Conservation (phyloP, 2,329 filamentous ascomycete genomes). For the Capronia epimyces region DNA sequence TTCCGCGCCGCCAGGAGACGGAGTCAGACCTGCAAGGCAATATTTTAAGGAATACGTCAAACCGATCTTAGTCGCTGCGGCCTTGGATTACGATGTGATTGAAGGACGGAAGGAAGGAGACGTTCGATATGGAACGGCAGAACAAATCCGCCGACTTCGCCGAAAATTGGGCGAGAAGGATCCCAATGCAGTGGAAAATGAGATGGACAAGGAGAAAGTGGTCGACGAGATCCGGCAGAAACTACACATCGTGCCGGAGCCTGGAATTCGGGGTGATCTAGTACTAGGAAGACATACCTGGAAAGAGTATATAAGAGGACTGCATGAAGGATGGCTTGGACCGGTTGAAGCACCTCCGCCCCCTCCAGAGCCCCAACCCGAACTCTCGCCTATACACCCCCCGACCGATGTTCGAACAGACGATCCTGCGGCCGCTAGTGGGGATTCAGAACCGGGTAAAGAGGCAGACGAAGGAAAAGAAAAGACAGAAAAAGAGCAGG, state of each 20-base stretch:
- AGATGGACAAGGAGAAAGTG: conserved; percentile 52
- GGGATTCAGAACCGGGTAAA: conserved; percentile 35
- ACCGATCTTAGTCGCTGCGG: conserved; percentile 80
- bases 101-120: conserved; percentile 92
- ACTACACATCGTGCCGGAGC: conserved; percentile 64
- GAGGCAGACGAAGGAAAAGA: conserved; percentile 47
- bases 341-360: conserved; percentile 60
- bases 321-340: conserved; percentile 95
- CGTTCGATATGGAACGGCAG: conserved; percentile 76
- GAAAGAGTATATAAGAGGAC: conserved; percentile 91
- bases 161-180: conserved; percentile 56
- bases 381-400: conserved; percentile 29
- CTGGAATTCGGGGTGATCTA: conserved; percentile 74
- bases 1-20: conserved; percentile 78
- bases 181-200: conserved; percentile 41
- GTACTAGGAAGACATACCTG: conserved; percentile 87
- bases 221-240: conserved; percentile 60
- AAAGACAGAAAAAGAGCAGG: conserved; percentile 36
- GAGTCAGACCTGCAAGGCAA: conserved; percentile 76
- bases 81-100: conserved; percentile 92
- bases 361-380: conserved; percentile 25
- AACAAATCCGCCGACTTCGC: conserved; percentile 67
- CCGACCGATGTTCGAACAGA: conserved; percentile 31
- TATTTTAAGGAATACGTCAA: conserved; percentile 96
- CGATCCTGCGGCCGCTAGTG: conserved; percentile 24